Evolutionary conservation across 495 filamentous ascomycete genomes (phyloP), one percentile per base, ranked within the genome.

Genomic region (Trichoderma asperelloides): DNA sequence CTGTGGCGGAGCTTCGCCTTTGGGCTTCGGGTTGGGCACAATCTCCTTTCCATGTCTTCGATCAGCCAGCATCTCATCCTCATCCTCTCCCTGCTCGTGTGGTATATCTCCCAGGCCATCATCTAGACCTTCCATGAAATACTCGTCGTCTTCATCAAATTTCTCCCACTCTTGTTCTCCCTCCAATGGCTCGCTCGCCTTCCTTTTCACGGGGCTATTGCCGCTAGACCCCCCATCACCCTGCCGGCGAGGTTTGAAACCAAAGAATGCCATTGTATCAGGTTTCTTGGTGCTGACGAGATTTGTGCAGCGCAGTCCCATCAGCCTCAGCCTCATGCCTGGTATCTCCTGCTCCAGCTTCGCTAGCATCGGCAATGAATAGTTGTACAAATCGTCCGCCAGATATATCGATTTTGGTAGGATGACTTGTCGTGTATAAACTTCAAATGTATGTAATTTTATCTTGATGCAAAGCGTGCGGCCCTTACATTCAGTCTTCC

Each of bases 401-500:
- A 81, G 76, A 37, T 75, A 82, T 7, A 97, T 82, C 0, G 92
- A 87, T 70, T 88, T 88, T 2, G 91, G 86, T 12, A 89, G 86
- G 45, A 89, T 83, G 15, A 84, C 83, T 74, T 98, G 95, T 43
- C 95, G 80, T 0, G 92, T 95, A 21, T 91, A 79, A 12, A 98
- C 93, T 74, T 97, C 92, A 71, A 93, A 99, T 0, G 91, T 96
- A 71, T 96, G 92, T 13, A 98, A 80, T 74, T 99, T 99, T 63
- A 97, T 84, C 76, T 99, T 99, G 23, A 99, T 75, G 27, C 90
- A 89, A 3, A 98, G 76, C 1, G 96, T 98, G 7, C 93, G 87
- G 6, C 94, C 94, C 76, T 93, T 96, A 76, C 91, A 91, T 69
- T 91, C 84, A 5, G 89, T 90, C 23, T 84, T 84, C n/a, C 78